Evolutionary conservation across 1,139 yeast species (phyloP), one percentile per base, ranked within the genome.

Genomic region (Magnusiomyces ingens): DNA sequence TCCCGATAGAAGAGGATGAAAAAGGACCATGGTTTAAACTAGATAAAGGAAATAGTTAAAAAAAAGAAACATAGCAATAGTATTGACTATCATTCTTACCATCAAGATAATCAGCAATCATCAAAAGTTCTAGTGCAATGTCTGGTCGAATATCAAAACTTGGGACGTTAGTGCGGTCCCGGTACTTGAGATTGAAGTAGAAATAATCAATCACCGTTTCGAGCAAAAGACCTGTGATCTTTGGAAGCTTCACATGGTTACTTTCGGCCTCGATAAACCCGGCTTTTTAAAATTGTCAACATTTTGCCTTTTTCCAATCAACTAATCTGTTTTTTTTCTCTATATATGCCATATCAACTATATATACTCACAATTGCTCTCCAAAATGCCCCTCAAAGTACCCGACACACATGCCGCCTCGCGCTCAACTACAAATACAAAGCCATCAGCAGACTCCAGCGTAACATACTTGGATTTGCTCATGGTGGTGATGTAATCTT

Each of bases 71-170:
- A 13, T 15, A n/a, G 6, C 15, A 32, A 42, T 26, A 43, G 13
- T 15, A 29, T n/a, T n/a, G n/a, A n/a, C n/a, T n/a, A n/a, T n/a
- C n/a, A 22, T 18, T 5, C 46, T 60, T 68, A 56, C 83, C 82
- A 64, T 88, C 93, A 62, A 90, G 73, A 66, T 81, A 90, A 66
- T 91, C 98, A 0, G 98, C 96, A 37, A 95, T 95, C 42, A 93
- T 94, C 49, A 93, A 71, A 60, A 93, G 72, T 64, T 93, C 98
- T 60, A 93, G 74, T 0, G 98, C 96, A 78, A 91, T 80, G 62
- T 89, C 97, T 0, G 98, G 93, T 0, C 98, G 97, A 1, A 93
- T 82, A 48, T 85, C 84, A 67, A 93, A 93, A 57, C 87, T 94
- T 0, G 96, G 95, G 11, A 87, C 81, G 51, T 78, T 81, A 0